Evolutionary conservation across 2,329 filamentous ascomycete genomes (phyloP), one percentile per base, ranked within the genome.

Genomic region (Epichloe gansuensis): DNA sequence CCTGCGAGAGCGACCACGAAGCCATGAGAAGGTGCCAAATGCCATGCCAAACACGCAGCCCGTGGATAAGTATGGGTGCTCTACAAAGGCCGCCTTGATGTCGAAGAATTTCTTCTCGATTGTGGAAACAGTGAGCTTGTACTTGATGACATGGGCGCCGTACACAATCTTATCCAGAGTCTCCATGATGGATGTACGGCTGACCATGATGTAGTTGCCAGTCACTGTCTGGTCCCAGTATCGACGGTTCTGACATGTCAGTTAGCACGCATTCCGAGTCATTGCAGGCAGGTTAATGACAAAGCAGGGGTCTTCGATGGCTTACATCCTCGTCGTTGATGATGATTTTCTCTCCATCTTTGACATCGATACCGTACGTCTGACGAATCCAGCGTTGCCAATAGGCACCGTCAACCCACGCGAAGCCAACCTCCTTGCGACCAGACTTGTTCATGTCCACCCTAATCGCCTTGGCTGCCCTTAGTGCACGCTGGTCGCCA

Each of bases 261-360:
- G 31, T 53, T 41, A 56, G 52, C 34, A 43, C 48, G 23, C 9
- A 31, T 25, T 39, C 35, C 21, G 31, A 28, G 21, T 38, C n/a
- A 25, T 13, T 25, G 5, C 41, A 28, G 23, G 23, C 41, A 48
- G 23, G 15, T 15, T 11, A 15, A 48, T 48, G 46, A 5, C 8
- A 23, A 25, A 17, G 35, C 5, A 17, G 28, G 25, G 11, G 43
- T 12, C 15, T 31, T 35, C 23, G 23, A 4, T 11, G 8, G 76
- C 88, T 85, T 75, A 95, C 90, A 68, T 95, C 90, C 75, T 97
- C 88, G 62, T 98, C 93, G 60, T 96, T 96, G 71, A 98, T 93
- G 54, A 98, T 86, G 52, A 98, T 88, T 57, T 88, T 82, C 68
- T 97, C 93, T 47, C 91, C 91, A 57, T 93, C 83, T 63, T 80